Base-by-base conservation (phyloP, 495 filamentous ascomycete genomes). In the Penicillium herquei region DNA sequence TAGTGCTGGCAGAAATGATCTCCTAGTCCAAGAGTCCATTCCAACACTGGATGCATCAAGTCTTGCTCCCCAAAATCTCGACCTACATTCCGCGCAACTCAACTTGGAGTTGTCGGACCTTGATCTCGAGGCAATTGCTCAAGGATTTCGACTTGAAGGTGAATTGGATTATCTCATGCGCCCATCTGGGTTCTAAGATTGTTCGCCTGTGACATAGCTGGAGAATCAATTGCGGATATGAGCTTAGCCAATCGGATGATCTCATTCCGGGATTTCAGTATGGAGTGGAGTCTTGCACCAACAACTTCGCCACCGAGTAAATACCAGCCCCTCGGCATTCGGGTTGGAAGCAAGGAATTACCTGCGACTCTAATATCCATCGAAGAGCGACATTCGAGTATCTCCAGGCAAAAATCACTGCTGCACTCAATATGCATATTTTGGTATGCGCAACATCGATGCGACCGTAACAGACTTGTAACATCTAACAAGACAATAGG, bases 101-200 rank as follows among this genome's bases (percentile, higher is more conserved):
- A 59, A 61, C 30, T 59, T 61, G 54, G 65, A 60, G n/a, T 35
- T 68, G 7, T 68, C 65, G 6, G 63, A 68, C 55, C 35, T 66
- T 8, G 66, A 66, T 33, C 57, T 68, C 41, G 63, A 66, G 39
- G 63, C 63, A 12, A 68, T 68, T 54, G 61, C 61, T 4, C 57
- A 68, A 39, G 58, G 66, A 2, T 68, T 68, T 39, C 66, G 58
- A 41, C 55, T 66, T 35, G 63, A 66, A 43, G 51, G 58, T 6
- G 65, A 68, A 33, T 50, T 62, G 17, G 54, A 63, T 51, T 66
- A 62, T 33, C 51, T 63, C 3, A 63, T 63, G 65, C 57, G 63
- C 37, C 61, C 63, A 6, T 65, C 31, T 34, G 61, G 16, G 9
- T 21, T 59, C 31, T 50, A 12, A 52, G 21, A 5, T 37, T 31